phyloP scores from a whole-genome alignment of 768 basidiomycete species.

The Lactarius sp. region DNA sequence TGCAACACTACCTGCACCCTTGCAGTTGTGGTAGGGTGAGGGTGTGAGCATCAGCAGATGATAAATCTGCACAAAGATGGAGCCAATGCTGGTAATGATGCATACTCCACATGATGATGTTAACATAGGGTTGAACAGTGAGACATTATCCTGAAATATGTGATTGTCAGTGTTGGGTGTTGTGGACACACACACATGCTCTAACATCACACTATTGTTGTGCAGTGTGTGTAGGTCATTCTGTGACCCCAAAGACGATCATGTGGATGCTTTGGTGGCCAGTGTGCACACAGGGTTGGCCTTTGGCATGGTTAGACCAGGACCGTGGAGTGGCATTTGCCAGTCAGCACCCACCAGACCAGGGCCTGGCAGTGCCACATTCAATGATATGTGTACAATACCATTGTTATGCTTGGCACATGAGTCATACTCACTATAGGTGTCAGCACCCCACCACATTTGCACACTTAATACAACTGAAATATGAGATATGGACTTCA shows the following conservation, averaged over 20 bases:
- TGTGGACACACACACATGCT: constrained; percentile 30
- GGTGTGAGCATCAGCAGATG: not conserved
- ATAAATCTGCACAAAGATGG: constrained; percentile 18
- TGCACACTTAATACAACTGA: too few relatives aligned
- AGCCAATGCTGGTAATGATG: constrained; percentile 14
- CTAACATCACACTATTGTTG: constrained; percentile 43
- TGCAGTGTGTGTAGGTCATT: constrained; percentile 51
- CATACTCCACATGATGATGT: constrained; percentile 76
- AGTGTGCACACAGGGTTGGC: constrained; percentile 9
- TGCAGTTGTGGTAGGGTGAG: constrained; percentile 8
- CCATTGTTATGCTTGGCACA: too few relatives aligned
- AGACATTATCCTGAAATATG: constrained; percentile 41
- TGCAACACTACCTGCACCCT: not conserved
- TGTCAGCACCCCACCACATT: too few relatives aligned
- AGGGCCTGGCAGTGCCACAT: too few relatives aligned
- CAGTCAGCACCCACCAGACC: constrained; percentile 36
- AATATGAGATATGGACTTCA: too few relatives aligned
- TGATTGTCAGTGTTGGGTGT: constrained; percentile 25
- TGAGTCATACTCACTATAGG: too few relatives aligned
- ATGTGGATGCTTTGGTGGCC: constrained; percentile 29
- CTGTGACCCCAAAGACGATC: constrained; percentile 41
- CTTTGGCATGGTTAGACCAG: constrained; percentile 43
- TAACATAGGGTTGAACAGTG: constrained; percentile 71
- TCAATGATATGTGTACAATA: too few relatives aligned
- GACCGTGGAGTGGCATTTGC: constrained; percentile 31